Evolutionary conservation across 2,329 filamentous ascomycete species (phyloP), one percentile per base, ranked within the genome.

Genomic region (Tympanopsis confertula): DNA sequence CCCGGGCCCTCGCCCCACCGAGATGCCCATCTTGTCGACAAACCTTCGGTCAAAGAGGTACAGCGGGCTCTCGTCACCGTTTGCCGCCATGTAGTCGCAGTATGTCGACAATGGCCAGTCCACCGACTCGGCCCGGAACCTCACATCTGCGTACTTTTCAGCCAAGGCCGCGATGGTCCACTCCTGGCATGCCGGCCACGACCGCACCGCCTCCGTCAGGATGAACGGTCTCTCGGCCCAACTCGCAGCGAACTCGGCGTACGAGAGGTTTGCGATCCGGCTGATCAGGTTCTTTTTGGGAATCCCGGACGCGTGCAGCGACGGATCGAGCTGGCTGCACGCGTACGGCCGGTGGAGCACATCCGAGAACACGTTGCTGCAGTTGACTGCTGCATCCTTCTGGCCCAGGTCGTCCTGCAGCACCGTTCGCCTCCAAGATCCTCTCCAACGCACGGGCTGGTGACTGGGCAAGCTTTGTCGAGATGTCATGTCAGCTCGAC

Each of bases 11-110:
- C 62, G 63, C 7, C 74, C 78, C n/a, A 83, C 65, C 13, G 64
- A 62, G 36, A 95, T 63, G 10, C 61, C 58, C 78, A 94, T 95
- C 58, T 94, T 95, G 48, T 87, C 77, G 2, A 78, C 86, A 52
- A 96, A 96, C 17, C 68, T 72, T 40, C 82, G 75, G 55, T 96
- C 91, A 55, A 96, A 96, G 20, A 96, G 72, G 54, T 96, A 96
- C 2, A 96, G 60, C 0, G 89, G 89, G 43, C 83, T 89, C 59
- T 96, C 91, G 46, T 96, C 89, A 14, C 62, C 62, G 52, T 74
- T 89, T 52, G 82, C 71, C 30, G 68, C 64, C 81, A 95, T 86
- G 58, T 96, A 98, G 33, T 76, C 66, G 44, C 79, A 65, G 55
- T 96, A 96, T 0, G 74, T 83, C n/a, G 69, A 65, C 44, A 94